Base-by-base conservation (phyloP, 2,329 filamentous ascomycete genomes). In the Trichoderma asperellum region DNA sequence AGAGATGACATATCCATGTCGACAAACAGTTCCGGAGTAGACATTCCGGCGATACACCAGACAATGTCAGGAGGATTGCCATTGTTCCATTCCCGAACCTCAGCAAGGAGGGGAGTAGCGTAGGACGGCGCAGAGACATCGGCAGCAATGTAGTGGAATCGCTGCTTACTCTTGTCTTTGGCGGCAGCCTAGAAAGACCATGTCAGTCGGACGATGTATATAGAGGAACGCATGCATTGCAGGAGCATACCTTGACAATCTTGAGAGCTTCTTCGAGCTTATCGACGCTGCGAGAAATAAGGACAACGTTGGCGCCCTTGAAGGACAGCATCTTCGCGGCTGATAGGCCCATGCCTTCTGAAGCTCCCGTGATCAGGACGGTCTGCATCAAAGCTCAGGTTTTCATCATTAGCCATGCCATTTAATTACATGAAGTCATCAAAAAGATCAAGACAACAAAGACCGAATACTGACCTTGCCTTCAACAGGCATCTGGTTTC, bases 281-380 rank as follows among this genome's bases (percentile, higher is more conserved):
- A 69, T 82, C 82, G 14, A 88, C 83, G 73, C 90, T 92, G 67
- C 96, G 91, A 16, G 95, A 91, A 62, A 97, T 90, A 72, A 98
- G 89, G 72, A 97, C 88, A 68, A 99, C 79, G 79, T 94, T 93
- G 70, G 96, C 95, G 58, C 96, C 96, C 79, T 94, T 94, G 61
- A 87, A 83, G 2, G 95, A 87, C 56, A 99, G 88, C 73, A 94
- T 86, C 63, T 88, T 85, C 5, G 91, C 94, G 24, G 90, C 88
- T 63, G 89, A 88, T 74, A 90, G 89, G 70, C 96, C 96, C 91
- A 97, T 93, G 69, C 96, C 96, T 77, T 97, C 92, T 0, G 96
- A 97, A 37, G 91, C 94, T 58, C 96, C 96, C 0, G 96, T 99
- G 64, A 99, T 84, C 68, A 98, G 84, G 64, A 96, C 86, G 2